These are phyloP conservation scores for Cornus controversa DNA, from an alignment of 148 eudicot genomes.

Conservation along the genomic window DNA sequence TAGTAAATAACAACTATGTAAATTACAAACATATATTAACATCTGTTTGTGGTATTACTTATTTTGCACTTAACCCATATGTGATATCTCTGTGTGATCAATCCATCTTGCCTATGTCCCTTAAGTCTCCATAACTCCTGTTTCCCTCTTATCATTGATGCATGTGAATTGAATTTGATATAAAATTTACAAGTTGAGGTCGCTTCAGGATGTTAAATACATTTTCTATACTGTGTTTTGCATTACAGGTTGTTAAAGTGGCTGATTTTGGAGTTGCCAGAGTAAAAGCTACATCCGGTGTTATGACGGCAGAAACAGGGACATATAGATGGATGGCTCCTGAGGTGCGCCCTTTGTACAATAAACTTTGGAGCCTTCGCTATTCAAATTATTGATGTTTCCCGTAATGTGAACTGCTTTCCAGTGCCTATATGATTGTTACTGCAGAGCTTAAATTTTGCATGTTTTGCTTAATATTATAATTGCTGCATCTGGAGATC, in stretches of 20 bases:
- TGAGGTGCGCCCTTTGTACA: conserved; percentile 52
- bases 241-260: conserved; percentile 82
- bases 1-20: no score
- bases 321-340: conserved; percentile 99
- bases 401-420: background rate
- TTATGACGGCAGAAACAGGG: conserved; percentile 99
- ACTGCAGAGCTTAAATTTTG: background rate
- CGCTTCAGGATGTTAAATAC: background rate
- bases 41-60: no score
- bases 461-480: background rate
- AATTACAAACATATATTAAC: no score
- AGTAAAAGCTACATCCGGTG: conserved; percentile 90
- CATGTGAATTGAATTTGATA: background rate
- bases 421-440: background rate
- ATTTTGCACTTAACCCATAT: no score
- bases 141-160: no score
- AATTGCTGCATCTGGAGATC: background rate
- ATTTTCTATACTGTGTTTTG: background rate
- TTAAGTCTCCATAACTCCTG: no score
- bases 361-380: background rate
- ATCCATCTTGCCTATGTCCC: no score
- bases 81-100: no score
- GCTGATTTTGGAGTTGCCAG: conserved; percentile 99
- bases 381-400: background rate
- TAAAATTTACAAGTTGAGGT: background rate